Conservation (phyloP, 768 basidiomycete species). For the Hebeloma cylindrosporum region DNA sequence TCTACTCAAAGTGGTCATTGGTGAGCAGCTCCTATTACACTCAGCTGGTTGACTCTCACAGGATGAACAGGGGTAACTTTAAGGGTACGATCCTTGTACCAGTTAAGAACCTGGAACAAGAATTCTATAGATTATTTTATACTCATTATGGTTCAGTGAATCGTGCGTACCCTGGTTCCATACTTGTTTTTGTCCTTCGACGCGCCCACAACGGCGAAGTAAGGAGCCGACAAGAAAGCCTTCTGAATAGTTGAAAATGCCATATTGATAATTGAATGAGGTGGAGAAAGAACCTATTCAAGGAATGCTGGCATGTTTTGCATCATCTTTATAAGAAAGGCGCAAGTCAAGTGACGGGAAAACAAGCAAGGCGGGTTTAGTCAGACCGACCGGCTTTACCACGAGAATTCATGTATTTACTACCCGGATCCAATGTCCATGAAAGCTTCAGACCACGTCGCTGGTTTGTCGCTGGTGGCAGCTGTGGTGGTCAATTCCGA, state of each 20-base stretch:
- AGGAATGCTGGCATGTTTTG: slow-evolving; percentile 5
- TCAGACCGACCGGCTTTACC: too few relatives aligned
- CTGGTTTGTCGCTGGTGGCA: too few relatives aligned
- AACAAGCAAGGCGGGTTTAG: slow-evolving; percentile 11
- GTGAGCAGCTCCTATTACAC: background rate
- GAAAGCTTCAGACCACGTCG: too few relatives aligned
- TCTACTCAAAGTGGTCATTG: slow-evolving; percentile 39
- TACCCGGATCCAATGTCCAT: too few relatives aligned
- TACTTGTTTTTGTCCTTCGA: slow-evolving; percentile 78
- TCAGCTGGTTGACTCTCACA: slow-evolving; percentile 40
- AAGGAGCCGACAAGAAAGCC: slow-evolving; percentile 60
- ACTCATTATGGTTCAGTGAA: background rate
- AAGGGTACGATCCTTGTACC: slow-evolving; percentile 64
- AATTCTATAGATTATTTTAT: background rate
- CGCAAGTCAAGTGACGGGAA: slow-evolving; percentile 16
- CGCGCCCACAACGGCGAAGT: slow-evolving; percentile 80
- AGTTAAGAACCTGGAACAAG: slow-evolving; percentile 62
- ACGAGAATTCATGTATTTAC: too few relatives aligned
- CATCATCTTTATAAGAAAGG: slow-evolving; percentile 8
- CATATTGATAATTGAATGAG: slow-evolving; percentile 15
- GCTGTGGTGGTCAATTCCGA: too few relatives aligned
- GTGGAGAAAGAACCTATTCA: background rate
- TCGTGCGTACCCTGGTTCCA: slow-evolving; percentile 73
- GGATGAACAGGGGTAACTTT: slow-evolving; percentile 75
- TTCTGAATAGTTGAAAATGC: slow-evolving; percentile 40